These are phyloP conservation scores for Lipomyces spencermartinsiae DNA, from an alignment of 805 yeast genomes.

Conservation along the genomic window DNA sequence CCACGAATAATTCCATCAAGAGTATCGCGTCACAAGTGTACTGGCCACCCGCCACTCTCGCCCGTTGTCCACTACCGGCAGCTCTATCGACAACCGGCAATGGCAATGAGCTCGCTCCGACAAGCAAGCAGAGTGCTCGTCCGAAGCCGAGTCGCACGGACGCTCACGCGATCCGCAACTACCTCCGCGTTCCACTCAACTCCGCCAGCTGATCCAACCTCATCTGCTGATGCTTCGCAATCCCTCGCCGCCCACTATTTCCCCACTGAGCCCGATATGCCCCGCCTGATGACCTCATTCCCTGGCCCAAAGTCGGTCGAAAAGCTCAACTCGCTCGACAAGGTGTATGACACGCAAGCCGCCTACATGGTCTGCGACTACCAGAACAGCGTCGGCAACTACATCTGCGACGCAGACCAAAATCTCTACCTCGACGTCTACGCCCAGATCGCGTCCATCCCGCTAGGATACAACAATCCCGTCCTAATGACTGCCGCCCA, in stretches of 20 bases:
- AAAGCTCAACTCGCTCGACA: conserved; percentile 51
- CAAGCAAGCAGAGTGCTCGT: neutral
- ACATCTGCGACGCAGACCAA: conserved; percentile 81
- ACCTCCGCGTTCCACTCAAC: neutral
- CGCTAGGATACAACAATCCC: conserved; percentile 87
- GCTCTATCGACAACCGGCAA: neutral
- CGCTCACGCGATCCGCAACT: neutral
- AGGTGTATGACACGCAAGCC: conserved; percentile 73
- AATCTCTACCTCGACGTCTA: conserved; percentile 75
- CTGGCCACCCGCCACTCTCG: neutral
- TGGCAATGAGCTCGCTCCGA: neutral
- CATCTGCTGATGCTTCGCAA: neutral
- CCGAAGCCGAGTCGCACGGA: neutral
- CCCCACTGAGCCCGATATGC: conserved; percentile 81
- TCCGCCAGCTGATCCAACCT: neutral
- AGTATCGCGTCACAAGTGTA: neutral
- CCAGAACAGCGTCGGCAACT: conserved; percentile 76
- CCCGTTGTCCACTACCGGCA: neutral
- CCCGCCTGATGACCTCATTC: conserved; percentile 63
- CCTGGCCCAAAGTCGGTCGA: conserved; percentile 60
- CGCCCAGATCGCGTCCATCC: conserved; percentile 84
- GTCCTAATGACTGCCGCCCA: conserved; percentile 70
- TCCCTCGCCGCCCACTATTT: conserved; percentile 49
- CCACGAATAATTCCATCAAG: neutral
- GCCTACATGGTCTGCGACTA: conserved; percentile 80